phyloP scores from a whole-genome alignment of 768 basidiomycete species.

The Tubosaeta sp. region DNA sequence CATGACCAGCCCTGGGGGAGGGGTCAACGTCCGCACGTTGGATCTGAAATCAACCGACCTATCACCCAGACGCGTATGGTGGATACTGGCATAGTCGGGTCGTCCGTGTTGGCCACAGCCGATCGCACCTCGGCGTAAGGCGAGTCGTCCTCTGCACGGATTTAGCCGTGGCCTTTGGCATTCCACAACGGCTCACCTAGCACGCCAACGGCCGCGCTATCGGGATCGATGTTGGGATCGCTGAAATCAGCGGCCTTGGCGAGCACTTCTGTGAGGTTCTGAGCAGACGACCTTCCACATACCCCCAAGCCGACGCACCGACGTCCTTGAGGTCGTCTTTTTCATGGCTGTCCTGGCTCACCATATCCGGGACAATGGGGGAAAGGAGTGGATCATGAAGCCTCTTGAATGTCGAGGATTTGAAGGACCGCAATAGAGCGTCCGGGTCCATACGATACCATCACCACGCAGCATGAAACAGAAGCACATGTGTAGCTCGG shows the following conservation, averaged over 20 bases:
- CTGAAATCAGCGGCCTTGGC: too few species aligned
- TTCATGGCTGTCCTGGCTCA: slow-evolving; percentile 7
- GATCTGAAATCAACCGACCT: slow-evolving; percentile 26
- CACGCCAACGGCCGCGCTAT: too few species aligned
- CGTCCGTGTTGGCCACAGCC: slow-evolving; percentile 42
- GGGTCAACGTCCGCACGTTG: not conserved
- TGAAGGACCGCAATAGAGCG: not conserved
- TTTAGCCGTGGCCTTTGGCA: slow-evolving; percentile 9
- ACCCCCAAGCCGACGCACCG: not conserved
- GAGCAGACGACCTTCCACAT: too few species aligned
- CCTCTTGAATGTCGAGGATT: not conserved
- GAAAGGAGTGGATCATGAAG: not conserved
- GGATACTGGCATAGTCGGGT: slow-evolving; percentile 56
- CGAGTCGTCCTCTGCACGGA: slow-evolving; percentile 39
- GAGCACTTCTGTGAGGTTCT: too few species aligned
- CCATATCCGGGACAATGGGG: slow-evolving; percentile 12
- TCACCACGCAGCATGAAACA: not conserved
- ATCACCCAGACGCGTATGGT: slow-evolving; percentile 59
- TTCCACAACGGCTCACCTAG: slow-evolving; percentile 13
- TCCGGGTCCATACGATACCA: not conserved
- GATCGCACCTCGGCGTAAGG: slow-evolving; percentile 35
- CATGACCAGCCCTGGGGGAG: slow-evolving; percentile 35
- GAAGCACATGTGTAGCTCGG: not conserved
- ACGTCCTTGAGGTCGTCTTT: slow-evolving; percentile 7
- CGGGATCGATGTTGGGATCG: too few species aligned